Conservation (phyloP, 108 stramenopile species). For the Chaetoceros tenuissimus region DNA sequence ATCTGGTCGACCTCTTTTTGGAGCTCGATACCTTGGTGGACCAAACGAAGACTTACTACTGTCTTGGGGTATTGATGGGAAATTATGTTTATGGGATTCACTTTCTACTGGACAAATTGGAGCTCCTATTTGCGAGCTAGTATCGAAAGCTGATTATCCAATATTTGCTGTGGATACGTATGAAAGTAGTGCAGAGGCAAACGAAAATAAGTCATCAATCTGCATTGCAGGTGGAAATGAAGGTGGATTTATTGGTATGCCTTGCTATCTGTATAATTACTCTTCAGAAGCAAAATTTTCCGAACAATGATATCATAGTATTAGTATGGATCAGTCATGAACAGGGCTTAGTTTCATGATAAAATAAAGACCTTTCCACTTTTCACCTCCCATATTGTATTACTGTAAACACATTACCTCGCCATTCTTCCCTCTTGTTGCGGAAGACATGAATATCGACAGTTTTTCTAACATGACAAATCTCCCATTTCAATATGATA, state of each 20-base stretch:
- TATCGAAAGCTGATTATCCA: conserved; percentile 47
- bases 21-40: conserved; percentile 51
- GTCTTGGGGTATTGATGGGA: conserved; percentile 82
- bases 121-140: conserved; percentile 62
- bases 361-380: too few relatives aligned
- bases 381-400: too few relatives aligned
- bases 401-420: too few relatives aligned
- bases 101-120: conserved; percentile 37
- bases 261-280: conserved; percentile 45
- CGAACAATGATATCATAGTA: too few relatives aligned
- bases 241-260: conserved; percentile 63
- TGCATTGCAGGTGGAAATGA: conserved; percentile 24
- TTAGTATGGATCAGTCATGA: too few relatives aligned
- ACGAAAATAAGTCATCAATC: neutral
- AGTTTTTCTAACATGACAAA: too few relatives aligned
- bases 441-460: too few relatives aligned
- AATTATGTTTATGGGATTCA: conserved; percentile 73
- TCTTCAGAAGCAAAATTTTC: too few relatives aligned
- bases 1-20: conserved; percentile 62
- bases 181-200: neutral
- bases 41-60: conserved; percentile 50
- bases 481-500: too few relatives aligned
- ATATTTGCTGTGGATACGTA: conserved; percentile 59
- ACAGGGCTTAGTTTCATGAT: too few relatives aligned
- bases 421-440: too few relatives aligned